Evolutionary conservation across 768 basidiomycete species (phyloP), one percentile per base, ranked within the genome.

Genomic region (Tulasnella sp.): DNA sequence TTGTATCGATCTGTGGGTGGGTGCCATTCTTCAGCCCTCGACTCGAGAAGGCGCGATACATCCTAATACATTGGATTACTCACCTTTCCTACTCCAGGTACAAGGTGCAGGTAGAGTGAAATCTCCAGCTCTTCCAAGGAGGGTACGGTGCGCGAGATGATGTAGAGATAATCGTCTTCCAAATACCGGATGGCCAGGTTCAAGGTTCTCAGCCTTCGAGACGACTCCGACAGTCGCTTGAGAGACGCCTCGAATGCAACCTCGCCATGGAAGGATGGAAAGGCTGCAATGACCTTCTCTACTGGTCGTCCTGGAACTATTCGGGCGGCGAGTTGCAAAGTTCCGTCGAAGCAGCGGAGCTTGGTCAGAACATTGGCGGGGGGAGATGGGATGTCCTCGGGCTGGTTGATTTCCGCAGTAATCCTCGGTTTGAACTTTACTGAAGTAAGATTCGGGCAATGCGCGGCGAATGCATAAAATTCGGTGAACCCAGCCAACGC

Each of bases 361-460:
- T 69, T 31, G 12, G 64, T 69, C 12, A 69, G 28, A 37, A 69
- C 8, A 28, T 69, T 69, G 64, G 16, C 64, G 6, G 64, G 64
- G 34, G 64, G 64, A 37, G 31, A 37, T 31, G 64, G 64, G n/a
- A 69, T 69, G 28, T 6, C 12, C 18, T 69, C 64, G 34, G 12
- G 12, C 6, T 69, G 18, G 64, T 4, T 16, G 64, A 69, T 4
- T 28, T 37, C 31, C 16, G 31, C 14, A 4, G 64, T 69, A 37
- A 37, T 69, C 64, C 64, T 37, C 14, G 64, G 64, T 37, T 31
- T 69, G 64, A 69, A 69, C 34, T 69, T 69, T 6, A 69, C 12
- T 37, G 64, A 69, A 37, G 64, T 69, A 14, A 69, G 64, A 69
- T 69, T 69, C 64, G 64, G 64, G 16, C 64, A 69, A 28, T 69